A percentile compares a stretch with the other conserved stretches of the same genome.
Evolutionary conservation across 352 stramenopile species (phyloP).

Genomic region (Phytophthora cryptogea): DNA sequence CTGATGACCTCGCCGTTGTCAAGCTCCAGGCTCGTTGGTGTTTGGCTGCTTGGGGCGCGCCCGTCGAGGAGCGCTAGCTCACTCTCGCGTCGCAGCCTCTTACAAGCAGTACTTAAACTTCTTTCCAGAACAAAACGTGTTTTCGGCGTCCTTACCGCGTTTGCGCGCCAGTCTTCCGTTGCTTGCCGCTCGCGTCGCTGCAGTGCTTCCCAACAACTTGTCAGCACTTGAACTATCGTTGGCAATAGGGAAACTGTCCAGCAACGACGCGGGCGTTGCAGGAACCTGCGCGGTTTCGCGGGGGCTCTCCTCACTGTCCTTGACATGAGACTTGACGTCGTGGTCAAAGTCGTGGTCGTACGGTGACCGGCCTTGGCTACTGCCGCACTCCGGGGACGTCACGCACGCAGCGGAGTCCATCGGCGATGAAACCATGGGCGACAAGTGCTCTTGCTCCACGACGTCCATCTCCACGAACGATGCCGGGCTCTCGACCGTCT

Average conservation of each 20-base stretch:
- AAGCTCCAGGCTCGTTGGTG: slow-evolving; percentile 14
- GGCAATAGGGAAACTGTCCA: slow-evolving; percentile 61
- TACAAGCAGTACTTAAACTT: slow-evolving; percentile 71
- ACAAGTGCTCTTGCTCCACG: slow-evolving; percentile 47
- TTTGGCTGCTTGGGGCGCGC: slow-evolving; percentile 20
- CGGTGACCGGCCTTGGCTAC: slow-evolving; percentile 67
- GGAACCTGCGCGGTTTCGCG: slow-evolving; percentile 52
- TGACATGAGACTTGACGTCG: slow-evolving; percentile 57
- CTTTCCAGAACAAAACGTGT: slow-evolving; percentile 59
- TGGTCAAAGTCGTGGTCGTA: slow-evolving; percentile 81
- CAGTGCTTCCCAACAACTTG: slow-evolving; percentile 60
- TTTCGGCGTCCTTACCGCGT: slow-evolving; percentile 51
- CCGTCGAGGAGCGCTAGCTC: slow-evolving; percentile 19
- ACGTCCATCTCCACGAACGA: slow-evolving; percentile 48
- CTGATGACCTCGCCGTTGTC: slow-evolving; percentile 13
- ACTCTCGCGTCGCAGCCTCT: slow-evolving; percentile 32
- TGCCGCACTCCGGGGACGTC: slow-evolving; percentile 75
- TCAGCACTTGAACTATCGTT: slow-evolving; percentile 82
- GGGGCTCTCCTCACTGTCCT: slow-evolving; percentile 54
- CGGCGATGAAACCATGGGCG: slow-evolving; percentile 45
- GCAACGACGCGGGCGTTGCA: slow-evolving; percentile 38
- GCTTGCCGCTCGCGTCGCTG: slow-evolving; percentile 29
- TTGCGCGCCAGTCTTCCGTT: slow-evolving; percentile 44
- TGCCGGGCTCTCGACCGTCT: slow-evolving; percentile 56
- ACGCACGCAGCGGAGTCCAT: slow-evolving; percentile 74